phyloP scores from a whole-genome alignment of 2,329 filamentous ascomycete genomes.

The Bipolaris sorokiniana region DNA sequence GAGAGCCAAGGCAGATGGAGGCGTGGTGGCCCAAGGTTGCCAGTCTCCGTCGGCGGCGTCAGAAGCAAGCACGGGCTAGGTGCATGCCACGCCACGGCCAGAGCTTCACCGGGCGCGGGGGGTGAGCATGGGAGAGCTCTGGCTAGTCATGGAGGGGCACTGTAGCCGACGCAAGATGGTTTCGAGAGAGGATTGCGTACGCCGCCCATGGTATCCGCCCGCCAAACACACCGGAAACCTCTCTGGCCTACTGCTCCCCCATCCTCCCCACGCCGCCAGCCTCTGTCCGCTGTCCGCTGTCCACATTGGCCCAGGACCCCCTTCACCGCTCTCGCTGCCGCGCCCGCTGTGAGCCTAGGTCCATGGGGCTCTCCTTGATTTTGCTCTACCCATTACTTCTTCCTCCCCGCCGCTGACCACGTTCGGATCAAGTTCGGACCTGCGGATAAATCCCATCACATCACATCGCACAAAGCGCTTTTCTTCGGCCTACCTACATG shows the following conservation, averaged over 20 bases:
- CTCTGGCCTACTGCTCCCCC: too few relatives aligned
- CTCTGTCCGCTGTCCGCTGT: too few relatives aligned
- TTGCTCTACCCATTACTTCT: too few relatives aligned
- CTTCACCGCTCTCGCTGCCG: slow-evolving; percentile 19
- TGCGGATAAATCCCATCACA: too few relatives aligned
- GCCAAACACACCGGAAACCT: neutral
- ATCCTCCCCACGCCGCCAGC: too few relatives aligned
- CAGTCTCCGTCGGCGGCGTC: slow-evolving; percentile 17
- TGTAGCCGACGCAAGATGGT: slow-evolving; percentile 10
- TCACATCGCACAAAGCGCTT: too few relatives aligned
- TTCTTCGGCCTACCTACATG: too few relatives aligned
- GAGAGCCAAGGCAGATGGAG: slow-evolving; percentile 32
- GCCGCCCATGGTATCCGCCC: neutral
- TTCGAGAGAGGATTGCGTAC: slow-evolving; percentile 1
- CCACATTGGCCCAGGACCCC: too few relatives aligned
- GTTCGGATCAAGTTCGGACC: too few relatives aligned
- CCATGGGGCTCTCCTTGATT: too few relatives aligned
- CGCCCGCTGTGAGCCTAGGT: neutral
- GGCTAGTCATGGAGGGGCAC: slow-evolving; percentile 19
- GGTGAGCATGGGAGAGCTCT: slow-evolving; percentile 1
- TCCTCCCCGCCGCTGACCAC: too few relatives aligned
- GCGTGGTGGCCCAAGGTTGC: slow-evolving; percentile 8
- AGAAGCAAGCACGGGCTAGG: slow-evolving; percentile 35
- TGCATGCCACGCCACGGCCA: slow-evolving; percentile 29
- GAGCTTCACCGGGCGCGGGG: slow-evolving; percentile 32